phyloP scores from a whole-genome alignment of 2,329 filamentous ascomycete species.

The Fusarium sp. region DNA sequence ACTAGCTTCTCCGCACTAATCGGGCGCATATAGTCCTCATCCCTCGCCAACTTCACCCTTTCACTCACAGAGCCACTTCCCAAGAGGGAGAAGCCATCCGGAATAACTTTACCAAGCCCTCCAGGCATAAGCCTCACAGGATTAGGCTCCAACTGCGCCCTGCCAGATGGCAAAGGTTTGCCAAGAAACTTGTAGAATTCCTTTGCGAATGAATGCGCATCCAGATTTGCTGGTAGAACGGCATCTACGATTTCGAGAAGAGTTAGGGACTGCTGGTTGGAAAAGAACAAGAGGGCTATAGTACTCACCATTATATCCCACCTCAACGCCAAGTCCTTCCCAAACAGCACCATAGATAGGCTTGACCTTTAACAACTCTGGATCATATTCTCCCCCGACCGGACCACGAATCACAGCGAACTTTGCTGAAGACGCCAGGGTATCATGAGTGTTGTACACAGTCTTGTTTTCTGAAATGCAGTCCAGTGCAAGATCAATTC shows the following conservation, averaged over 20 bases:
- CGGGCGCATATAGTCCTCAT: conserved; percentile 54
- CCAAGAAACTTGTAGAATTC: conserved; percentile 56
- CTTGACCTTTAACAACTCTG: conserved; percentile 46
- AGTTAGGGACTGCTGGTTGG: rapidly evolving
- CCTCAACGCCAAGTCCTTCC: conserved; percentile 57
- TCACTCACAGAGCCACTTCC: conserved; percentile 44
- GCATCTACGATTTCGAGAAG: neutral
- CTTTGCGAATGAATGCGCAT: conserved; percentile 51
- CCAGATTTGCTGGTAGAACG: conserved; percentile 32
- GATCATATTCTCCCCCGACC: conserved; percentile 45
- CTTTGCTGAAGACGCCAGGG: conserved; percentile 46
- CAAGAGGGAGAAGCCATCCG: conserved; percentile 50
- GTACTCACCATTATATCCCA: conserved; percentile 54
- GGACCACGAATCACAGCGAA: conserved; percentile 46
- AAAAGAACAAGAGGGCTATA: neutral
- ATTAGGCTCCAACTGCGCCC: conserved; percentile 47
- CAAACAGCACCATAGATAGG: conserved; percentile 59
- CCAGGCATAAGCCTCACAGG: conserved; percentile 53
- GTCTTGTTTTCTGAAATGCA: conserved; percentile 57
- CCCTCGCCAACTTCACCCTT: conserved; percentile 32
- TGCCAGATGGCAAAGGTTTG: neutral
- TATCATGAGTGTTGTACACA: conserved; percentile 50
- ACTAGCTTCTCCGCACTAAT: conserved; percentile 59
- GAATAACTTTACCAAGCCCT: conserved; percentile 45
- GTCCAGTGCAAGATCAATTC: conserved; percentile 56